phyloP scores from a whole-genome alignment of 257 asterid genomes.

The Henckelia pumila region DNA sequence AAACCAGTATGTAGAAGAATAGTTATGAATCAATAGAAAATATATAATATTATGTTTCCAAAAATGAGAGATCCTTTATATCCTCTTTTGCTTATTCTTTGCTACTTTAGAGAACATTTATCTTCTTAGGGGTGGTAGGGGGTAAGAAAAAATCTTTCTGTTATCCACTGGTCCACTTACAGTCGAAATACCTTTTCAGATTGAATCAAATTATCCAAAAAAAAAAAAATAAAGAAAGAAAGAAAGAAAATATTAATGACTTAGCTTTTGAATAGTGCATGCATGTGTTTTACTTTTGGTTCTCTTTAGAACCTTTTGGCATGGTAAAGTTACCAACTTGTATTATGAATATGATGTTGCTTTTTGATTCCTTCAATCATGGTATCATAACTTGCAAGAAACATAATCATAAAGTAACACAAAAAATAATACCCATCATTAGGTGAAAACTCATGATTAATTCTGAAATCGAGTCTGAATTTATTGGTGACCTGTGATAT shows the following conservation, averaged over 20 bases:
- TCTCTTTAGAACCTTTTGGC: not conserved
- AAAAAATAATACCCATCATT: not conserved
- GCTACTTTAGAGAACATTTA: not conserved
- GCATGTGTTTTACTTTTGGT: slow-evolving; percentile 30
- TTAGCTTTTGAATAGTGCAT: slow-evolving; percentile 26
- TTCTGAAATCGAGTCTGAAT: not conserved
- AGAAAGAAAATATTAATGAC: no score
- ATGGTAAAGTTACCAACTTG: not conserved
- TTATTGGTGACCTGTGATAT: not conserved
- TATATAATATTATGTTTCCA: no score
- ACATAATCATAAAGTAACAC: not conserved
- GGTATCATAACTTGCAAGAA: not conserved
- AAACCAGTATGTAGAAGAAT: not conserved
- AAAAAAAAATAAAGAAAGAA: not conserved
- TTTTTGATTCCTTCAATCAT: slow-evolving; percentile 16
- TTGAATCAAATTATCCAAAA: not conserved
- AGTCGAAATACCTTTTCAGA: not conserved
- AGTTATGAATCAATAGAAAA: not conserved
- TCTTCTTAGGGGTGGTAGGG: not conserved
- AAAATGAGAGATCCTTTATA: not conserved
- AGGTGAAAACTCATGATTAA: not conserved
- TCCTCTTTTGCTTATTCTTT: not conserved
- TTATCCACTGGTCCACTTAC: not conserved
- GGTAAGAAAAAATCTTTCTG: not conserved
- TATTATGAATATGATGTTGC: not conserved